Conservation (phyloP, 2,329 filamentous ascomycete species). For the Diaporthe aspalathi region DNA sequence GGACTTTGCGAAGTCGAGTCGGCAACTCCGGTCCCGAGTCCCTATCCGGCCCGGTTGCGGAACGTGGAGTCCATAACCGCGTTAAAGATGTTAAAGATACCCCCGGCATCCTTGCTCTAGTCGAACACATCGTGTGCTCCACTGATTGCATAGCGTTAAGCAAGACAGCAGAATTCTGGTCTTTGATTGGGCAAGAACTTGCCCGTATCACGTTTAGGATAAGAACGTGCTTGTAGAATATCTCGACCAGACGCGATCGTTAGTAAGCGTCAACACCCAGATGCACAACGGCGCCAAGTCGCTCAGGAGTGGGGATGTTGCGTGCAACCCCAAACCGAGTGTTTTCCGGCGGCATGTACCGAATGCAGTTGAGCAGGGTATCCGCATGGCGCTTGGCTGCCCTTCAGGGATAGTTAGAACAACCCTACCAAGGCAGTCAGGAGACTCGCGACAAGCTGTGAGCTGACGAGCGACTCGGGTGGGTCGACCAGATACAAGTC, state of each 20-base stretch:
- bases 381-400: neutral
- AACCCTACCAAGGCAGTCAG: constrained; percentile 6
- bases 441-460: constrained; percentile 11
- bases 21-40: neutral
- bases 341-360: constrained; percentile 3
- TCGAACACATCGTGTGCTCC: too few species aligned
- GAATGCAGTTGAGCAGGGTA: neutral
- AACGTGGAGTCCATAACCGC: neutral
- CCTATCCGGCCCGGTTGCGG: constrained; percentile 11
- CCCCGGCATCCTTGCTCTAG: neutral
- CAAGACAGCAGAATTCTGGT: fast-evolving
- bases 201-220: neutral
- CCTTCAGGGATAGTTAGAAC: neutral
- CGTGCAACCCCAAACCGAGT: neutral
- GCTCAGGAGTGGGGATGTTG: constrained; percentile 12
- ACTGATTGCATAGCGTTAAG: neutral
- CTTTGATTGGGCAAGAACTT: neutral
- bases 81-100: neutral
- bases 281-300: neutral
- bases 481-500: neutral
- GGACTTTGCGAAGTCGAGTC: neutral
- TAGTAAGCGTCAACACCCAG: neutral
- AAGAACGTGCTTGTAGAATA: neutral
- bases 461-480: neutral
- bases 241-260: neutral